A percentile compares a stretch with the other conserved stretches of the same genome.
phyloP scores from a whole-genome alignment of 352 stramenopile species.

The Pythium plurisporium region DNA sequence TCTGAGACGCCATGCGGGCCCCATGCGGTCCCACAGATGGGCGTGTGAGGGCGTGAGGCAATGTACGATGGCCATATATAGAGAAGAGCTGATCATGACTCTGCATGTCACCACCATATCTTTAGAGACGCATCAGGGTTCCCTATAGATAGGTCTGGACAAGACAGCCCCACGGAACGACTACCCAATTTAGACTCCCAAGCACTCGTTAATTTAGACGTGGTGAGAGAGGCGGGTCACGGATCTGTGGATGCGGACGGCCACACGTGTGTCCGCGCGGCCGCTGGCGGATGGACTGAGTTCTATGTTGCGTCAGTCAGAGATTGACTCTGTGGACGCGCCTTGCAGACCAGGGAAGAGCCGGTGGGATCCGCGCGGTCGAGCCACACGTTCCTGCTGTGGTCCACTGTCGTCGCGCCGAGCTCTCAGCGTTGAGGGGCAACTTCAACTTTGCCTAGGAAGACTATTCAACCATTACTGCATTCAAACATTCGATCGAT shows the following conservation, averaged over 20 bases:
- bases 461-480: constrained; percentile 1
- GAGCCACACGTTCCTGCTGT: not conserved
- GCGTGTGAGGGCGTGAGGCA: not conserved
- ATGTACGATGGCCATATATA: not conserved
- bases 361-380: no score
- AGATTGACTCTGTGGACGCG: not conserved
- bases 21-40: not conserved
- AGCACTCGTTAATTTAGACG: no score
- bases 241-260: not conserved
- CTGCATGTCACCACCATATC: no score
- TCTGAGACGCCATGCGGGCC: not conserved
- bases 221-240: not conserved
- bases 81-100: no score
- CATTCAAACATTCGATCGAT: not conserved
- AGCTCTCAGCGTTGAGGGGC: not conserved
- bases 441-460: constrained; percentile 8
- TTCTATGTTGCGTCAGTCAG: not conserved
- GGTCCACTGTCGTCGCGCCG: not conserved
- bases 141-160: no score
- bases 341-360: no score
- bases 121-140: no score
- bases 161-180: no score
- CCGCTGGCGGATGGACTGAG: not conserved
- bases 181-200: no score
- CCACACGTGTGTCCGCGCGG: not conserved